Evolutionary conservation across 176 grass and related monocot species (phyloP).

Genomic region (Ananas comosus): DNA sequence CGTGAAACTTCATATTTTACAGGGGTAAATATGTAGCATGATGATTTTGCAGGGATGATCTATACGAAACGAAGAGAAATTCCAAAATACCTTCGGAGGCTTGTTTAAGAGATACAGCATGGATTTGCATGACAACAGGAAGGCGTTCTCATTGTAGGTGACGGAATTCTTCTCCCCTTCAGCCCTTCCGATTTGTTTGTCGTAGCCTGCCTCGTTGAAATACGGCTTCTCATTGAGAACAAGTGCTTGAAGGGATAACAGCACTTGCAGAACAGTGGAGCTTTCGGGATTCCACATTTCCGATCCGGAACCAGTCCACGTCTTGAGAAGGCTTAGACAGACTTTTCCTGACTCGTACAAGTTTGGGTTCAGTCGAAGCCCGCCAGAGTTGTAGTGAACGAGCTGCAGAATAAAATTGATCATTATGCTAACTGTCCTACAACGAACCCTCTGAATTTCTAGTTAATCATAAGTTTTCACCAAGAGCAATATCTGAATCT

Average conservation of each 20-base stretch:
- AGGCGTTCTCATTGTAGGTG: constrained; percentile 94
- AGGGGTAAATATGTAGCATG: constrained; percentile 2
- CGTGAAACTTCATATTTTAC: no score
- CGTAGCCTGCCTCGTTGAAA: constrained; percentile 92
- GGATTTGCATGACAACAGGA: constrained; percentile 82
- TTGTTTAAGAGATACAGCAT: constrained; percentile 74
- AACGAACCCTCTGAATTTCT: neutral
- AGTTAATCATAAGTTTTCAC: no score
- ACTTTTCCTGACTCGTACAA: constrained; percentile 95
- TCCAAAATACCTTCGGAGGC: constrained; percentile 65
- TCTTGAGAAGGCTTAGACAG: constrained; percentile 94
- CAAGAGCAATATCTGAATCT: no score
- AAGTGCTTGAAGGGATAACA: constrained; percentile 91
- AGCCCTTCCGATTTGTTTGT: constrained; percentile 83
- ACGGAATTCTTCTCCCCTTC: constrained; percentile 94
- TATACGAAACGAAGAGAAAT: neutral
- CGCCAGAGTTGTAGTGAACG: constrained; percentile 86
- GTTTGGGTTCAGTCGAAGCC: constrained; percentile 84
- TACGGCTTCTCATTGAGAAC: constrained; percentile 98
- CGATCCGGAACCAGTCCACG: constrained; percentile 71
- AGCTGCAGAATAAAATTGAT: constrained; percentile 31
- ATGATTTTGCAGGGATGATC: constrained; percentile 7
- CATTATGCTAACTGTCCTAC: neutral
- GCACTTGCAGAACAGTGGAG: constrained; percentile 80
- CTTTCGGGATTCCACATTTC: constrained; percentile 82